A percentile compares a stretch with the other conserved stretches of the same genome.
phyloP scores from a whole-genome alignment of 2,329 filamentous ascomycete species.

The Tolypocladium capitatum region DNA sequence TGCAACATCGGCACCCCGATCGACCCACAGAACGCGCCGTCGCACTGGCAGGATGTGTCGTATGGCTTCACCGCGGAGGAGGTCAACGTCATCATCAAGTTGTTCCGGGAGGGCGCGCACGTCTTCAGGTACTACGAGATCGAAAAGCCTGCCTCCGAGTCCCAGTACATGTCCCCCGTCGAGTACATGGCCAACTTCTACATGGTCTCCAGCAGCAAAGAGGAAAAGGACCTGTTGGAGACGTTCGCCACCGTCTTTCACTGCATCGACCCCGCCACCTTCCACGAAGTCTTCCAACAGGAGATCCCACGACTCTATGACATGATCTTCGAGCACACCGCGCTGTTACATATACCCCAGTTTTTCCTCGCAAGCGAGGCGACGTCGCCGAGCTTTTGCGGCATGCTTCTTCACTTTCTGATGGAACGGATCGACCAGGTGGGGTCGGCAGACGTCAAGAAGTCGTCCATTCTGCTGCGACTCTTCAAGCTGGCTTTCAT shows the following conservation, averaged over 20 bases:
- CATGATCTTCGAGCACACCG: slow-evolving; percentile 94
- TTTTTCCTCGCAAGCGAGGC: slow-evolving; percentile 98
- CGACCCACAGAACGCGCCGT: slow-evolving; percentile 64
- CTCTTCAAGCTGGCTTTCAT: slow-evolving; percentile 98
- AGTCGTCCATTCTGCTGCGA: slow-evolving; percentile 80
- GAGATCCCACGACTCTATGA: slow-evolving; percentile 95
- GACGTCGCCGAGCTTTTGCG: slow-evolving; percentile 92
- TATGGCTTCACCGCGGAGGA: slow-evolving; percentile 97
- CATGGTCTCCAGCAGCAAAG: slow-evolving; percentile 84
- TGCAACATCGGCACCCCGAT: slow-evolving; percentile 68
- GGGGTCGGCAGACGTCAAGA: slow-evolving; percentile 79
- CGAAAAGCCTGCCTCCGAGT: slow-evolving; percentile 62
- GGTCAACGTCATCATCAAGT: slow-evolving; percentile 87
- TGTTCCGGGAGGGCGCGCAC: slow-evolving; percentile 91
- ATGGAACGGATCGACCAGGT: slow-evolving; percentile 97
- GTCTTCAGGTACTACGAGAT: slow-evolving; percentile 96
- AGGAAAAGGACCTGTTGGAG: slow-evolving; percentile 94
- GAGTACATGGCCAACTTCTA: slow-evolving; percentile 93
- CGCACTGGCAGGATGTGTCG: slow-evolving; percentile 90
- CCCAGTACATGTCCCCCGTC: slow-evolving; percentile 65
- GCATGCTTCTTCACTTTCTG: slow-evolving; percentile 92
- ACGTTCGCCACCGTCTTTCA: slow-evolving; percentile 98
- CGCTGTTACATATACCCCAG: slow-evolving; percentile 86
- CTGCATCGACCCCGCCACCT: slow-evolving; percentile 93
- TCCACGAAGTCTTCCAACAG: slow-evolving; percentile 95